Base-by-base conservation (phyloP, 352 stramenopile genomes). In the Phytophthora citricola region DNA sequence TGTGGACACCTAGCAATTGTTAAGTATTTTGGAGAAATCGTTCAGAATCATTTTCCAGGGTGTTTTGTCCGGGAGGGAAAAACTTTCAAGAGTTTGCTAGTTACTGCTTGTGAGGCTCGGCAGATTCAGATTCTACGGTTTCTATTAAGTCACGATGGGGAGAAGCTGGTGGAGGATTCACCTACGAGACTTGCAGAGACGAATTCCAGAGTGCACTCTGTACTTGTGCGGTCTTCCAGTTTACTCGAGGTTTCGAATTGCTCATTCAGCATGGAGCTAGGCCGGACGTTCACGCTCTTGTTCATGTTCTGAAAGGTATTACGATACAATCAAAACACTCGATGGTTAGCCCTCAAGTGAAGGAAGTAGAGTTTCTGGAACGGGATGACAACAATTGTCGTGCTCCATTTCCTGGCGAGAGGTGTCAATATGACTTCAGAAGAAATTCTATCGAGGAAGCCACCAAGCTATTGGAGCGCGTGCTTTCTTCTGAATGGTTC, bases 1-100 rank as follows among this genome's bases (percentile, higher is more conserved):
- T 73, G 71, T 59, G 78, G 79, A 4, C 79, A 87, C 32, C 50
- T 85, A 41, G 69, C 76, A 5, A 65, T 87, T 3, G 54, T 91
- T 3, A 36, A 60, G 26, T 69, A 72, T 26, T 88, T 88, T 58
- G 69, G 75, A 12, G 58, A 26, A 14, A 41, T 84, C 7, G 76
- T 77, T 9, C 76, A 87, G 40, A 75, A 77, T 40, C 72, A 78
- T 32, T 86, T 90, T 20, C 59, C 75, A 2, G 53, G 54, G 10
- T 85, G 69, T 20, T 89, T 89, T 59, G 48, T 71, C 10, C 63
- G 69, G 2, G 79, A 88, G 24, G 67, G 62, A 2, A 76, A 75
- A 52, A 58, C 59, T 7, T 64, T 74, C 2, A 71, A 76, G 22
- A 87, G 76, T 55, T 62, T 91, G n/a, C 64, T 89, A 3, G 67